Conservation (phyloP, 495 filamentous ascomycete species). For the Tuber umbilicatum region DNA sequence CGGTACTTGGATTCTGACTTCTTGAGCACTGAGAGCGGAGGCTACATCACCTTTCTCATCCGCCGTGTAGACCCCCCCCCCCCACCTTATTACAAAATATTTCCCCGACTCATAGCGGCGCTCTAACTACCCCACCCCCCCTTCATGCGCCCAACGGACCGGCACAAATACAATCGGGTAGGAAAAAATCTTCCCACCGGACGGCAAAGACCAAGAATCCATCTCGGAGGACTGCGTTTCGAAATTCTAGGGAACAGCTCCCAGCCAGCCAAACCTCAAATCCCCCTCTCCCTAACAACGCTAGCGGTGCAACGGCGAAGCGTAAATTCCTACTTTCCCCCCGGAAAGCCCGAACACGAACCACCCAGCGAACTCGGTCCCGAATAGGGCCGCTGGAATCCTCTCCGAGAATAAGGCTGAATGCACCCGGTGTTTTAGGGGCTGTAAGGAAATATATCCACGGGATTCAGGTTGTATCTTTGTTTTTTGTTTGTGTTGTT, state of each 20-base stretch:
- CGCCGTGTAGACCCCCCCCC: slow-evolving; percentile 71
- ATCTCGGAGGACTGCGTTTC: slow-evolving; percentile 80
- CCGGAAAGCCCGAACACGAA: slow-evolving; percentile 52
- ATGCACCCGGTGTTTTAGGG: slow-evolving; percentile 84
- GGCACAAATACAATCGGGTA: slow-evolving; percentile 91
- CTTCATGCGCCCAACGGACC: slow-evolving; percentile 74
- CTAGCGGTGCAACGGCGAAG: slow-evolving; percentile 71
- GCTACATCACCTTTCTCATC: slow-evolving; percentile 71
- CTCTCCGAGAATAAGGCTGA: slow-evolving; percentile 92
- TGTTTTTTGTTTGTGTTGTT: slow-evolving; percentile 62
- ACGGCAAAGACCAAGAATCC: slow-evolving; percentile 86
- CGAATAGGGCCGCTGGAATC: slow-evolving; percentile 83
- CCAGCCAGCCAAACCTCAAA: too few relatives aligned
- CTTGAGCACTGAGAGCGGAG: slow-evolving; percentile 58
- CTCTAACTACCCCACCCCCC: slow-evolving; percentile 66
- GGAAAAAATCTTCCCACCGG: slow-evolving; percentile 73
- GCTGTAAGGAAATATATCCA: slow-evolving; percentile 74
- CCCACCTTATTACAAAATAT: neutral
- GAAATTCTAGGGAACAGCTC: slow-evolving; percentile 84
- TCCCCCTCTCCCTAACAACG: slow-evolving; percentile 48
- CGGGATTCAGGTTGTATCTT: slow-evolving; percentile 88
- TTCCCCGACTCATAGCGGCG: slow-evolving; percentile 46
- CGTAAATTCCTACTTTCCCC: slow-evolving; percentile 60
- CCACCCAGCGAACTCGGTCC: slow-evolving; percentile 66
- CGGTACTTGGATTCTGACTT: slow-evolving; percentile 65